These are phyloP conservation scores for Mrakia blollopis DNA, from an alignment of 768 basidiomycete species.

Conservation along the genomic window DNA sequence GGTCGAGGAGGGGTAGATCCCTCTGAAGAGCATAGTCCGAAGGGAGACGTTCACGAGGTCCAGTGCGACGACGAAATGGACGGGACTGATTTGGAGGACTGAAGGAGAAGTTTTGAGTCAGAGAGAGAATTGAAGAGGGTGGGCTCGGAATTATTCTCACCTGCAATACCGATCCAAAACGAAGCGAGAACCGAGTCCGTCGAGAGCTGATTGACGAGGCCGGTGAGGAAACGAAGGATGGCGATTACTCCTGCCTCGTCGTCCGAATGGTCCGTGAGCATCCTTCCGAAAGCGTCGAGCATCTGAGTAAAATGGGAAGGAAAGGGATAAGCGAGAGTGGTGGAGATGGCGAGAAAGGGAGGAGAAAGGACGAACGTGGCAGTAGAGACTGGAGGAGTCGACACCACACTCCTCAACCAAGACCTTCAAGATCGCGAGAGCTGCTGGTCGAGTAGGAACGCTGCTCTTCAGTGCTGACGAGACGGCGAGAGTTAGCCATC, in stretches of 20 bases:
- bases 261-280: not conserved
- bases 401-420: not conserved
- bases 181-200: not conserved
- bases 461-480: not conserved
- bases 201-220: not conserved
- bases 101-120: not conserved
- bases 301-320: not conserved
- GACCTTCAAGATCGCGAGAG: not conserved
- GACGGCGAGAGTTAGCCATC: not conserved
- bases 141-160: not conserved
- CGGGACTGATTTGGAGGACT: conserved; percentile 2
- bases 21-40: not conserved
- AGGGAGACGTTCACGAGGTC: not conserved
- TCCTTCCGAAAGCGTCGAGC: not conserved
- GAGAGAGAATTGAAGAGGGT: not conserved
- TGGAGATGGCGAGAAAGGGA: not conserved
- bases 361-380: not conserved
- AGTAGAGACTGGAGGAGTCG: conserved; percentile 3
- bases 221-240: not conserved
- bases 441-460: not conserved
- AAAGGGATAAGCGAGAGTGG: not conserved
- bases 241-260: conserved; percentile 1
- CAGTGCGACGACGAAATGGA: not conserved
- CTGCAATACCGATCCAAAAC: conserved; percentile 13
- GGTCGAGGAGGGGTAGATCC: not conserved